phyloP scores from a whole-genome alignment of 257 asterid species.

The Lycium ferocissimum region DNA sequence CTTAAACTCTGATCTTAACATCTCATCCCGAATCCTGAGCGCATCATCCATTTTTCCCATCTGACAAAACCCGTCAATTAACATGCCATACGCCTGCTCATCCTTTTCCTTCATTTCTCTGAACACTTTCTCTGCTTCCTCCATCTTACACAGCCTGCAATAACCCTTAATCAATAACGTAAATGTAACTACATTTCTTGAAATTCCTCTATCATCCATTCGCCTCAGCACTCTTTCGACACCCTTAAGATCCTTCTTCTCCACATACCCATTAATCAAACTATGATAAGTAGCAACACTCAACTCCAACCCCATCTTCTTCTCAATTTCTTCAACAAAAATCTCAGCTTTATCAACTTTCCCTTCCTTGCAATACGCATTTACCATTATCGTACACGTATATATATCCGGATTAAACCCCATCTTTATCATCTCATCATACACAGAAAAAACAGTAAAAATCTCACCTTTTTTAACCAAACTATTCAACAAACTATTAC shows the following conservation, averaged over 20 bases:
- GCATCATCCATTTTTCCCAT: constrained; percentile 86
- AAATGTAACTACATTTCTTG: constrained; percentile 62
- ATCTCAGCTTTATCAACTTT: constrained; percentile 60
- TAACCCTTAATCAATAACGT: constrained; percentile 82
- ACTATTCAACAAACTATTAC: constrained; percentile 79
- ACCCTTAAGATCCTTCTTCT: constrained; percentile 62
- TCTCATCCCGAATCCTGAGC: constrained; percentile 66
- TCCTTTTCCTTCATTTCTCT: constrained; percentile 69
- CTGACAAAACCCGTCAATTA: constrained; percentile 78
- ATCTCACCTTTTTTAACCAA: constrained; percentile 61
- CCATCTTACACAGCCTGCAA: constrained; percentile 68
- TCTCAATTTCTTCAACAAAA: constrained; percentile 69
- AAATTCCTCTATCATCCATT: constrained; percentile 57
- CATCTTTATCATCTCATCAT: constrained; percentile 70
- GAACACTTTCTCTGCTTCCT: constrained; percentile 67
- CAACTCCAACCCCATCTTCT: constrained; percentile 55
- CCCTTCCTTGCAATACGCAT: constrained; percentile 79
- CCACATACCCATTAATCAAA: constrained; percentile 82
- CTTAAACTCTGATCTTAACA: constrained; percentile 66
- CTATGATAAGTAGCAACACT: constrained; percentile 74
- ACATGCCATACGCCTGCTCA: constrained; percentile 70
- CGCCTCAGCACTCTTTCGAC: constrained; percentile 61
- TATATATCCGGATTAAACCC: constrained; percentile 81
- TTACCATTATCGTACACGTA: constrained; percentile 77
- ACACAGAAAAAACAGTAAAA: constrained; percentile 58